Evolutionary conservation across 2,329 filamentous ascomycete genomes (phyloP).

Genomic region (Neonectria punicea): DNA sequence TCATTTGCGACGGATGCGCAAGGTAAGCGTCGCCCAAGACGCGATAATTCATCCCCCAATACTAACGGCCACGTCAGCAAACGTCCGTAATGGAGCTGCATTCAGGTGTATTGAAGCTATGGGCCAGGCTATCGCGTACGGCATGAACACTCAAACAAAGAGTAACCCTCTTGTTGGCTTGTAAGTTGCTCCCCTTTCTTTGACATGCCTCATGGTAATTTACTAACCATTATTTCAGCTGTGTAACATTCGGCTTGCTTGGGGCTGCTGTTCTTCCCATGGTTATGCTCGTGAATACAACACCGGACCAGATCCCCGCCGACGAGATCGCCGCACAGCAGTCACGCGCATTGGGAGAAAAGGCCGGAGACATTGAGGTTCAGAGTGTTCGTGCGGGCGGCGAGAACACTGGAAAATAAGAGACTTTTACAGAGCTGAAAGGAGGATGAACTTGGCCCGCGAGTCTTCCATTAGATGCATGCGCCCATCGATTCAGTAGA

Average conservation of each 20-base stretch:
- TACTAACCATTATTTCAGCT: constrained; percentile 38
- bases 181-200: constrained; percentile 41
- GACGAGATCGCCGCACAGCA: constrained; percentile 51
- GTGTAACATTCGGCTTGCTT: constrained; percentile 52
- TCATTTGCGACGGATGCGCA: constrained; percentile 55
- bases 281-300: constrained; percentile 52
- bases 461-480: too few relatives aligned
- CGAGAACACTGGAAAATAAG: too few relatives aligned
- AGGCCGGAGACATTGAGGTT: not conserved
- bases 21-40: constrained; percentile 34
- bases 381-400: not conserved
- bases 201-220: not conserved
- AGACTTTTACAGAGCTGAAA: too few relatives aligned
- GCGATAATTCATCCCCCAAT: not conserved
- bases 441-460: too few relatives aligned
- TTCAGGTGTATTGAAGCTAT: constrained; percentile 54
- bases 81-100: constrained; percentile 54
- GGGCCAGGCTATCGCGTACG: constrained; percentile 53
- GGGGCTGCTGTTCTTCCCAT: constrained; percentile 49
- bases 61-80: constrained; percentile 39
- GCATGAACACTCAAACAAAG: constrained; percentile 54
- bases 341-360: constrained; percentile 35
- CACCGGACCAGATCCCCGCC: constrained; percentile 52
- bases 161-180: constrained; percentile 51
- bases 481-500: too few relatives aligned